Conservation (phyloP, 495 filamentous ascomycete species). For the Aspergillus leporis region DNA sequence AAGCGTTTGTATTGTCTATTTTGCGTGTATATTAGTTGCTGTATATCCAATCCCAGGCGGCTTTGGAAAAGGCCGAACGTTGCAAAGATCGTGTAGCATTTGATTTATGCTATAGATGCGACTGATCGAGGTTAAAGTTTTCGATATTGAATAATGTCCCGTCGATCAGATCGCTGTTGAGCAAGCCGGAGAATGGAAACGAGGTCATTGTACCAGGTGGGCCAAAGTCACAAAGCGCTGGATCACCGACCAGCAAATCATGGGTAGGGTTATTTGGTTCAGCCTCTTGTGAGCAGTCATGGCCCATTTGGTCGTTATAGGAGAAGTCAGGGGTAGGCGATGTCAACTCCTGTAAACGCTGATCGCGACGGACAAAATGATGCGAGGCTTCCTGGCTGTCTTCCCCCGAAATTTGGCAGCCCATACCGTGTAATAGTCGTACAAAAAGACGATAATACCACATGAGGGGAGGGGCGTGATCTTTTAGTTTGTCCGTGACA, state of each 20-base stretch:
- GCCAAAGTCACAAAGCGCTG: background rate
- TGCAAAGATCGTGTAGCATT: background rate
- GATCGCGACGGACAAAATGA: background rate
- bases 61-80: background rate
- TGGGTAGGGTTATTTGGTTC: background rate
- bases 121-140: background rate
- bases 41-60: background rate
- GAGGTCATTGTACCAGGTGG: background rate
- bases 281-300: background rate
- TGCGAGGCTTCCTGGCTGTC: background rate
- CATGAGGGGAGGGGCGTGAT: constrained; percentile 6
- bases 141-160: background rate
- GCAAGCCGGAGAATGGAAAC: background rate
- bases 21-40: background rate
- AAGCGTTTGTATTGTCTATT: background rate
- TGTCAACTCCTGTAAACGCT: background rate
- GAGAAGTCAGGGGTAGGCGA: background rate
- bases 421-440: constrained; percentile 1
- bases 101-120: background rate
- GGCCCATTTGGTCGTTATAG: background rate
- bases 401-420: constrained; percentile 3
- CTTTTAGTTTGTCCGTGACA: constrained; percentile 12
- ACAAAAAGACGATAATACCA: constrained; percentile 11
- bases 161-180: background rate
- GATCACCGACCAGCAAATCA: background rate